Conservation (phyloP, 2,329 filamentous ascomycete species). For the Alternaria brassicicola region DNA sequence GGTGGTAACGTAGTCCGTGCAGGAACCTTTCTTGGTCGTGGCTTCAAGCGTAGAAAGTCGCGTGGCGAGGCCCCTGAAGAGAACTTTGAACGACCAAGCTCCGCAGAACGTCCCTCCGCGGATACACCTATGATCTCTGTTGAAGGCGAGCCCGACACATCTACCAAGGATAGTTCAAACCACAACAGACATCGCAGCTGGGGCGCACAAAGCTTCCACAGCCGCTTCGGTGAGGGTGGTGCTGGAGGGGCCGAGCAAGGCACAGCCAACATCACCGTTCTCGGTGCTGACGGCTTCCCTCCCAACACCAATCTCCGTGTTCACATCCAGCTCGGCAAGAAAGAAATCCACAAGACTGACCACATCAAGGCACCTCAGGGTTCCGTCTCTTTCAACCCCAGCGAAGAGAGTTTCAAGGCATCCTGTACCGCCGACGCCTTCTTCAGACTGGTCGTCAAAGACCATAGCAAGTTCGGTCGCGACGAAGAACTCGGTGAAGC, state of each 20-base stretch:
- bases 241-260: slow-evolving; percentile 67
- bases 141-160: slow-evolving; percentile 27
- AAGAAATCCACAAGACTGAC: slow-evolving; percentile 90
- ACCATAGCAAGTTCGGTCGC: slow-evolving; percentile 82
- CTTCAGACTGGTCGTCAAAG: slow-evolving; percentile 85
- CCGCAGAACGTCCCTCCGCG: slow-evolving; percentile 45
- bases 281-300: slow-evolving; percentile 80
- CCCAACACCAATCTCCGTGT: slow-evolving; percentile 79
- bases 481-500: slow-evolving; percentile 85
- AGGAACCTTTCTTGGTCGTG: slow-evolving; percentile 86
- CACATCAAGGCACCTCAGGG: slow-evolving; percentile 77
- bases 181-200: slow-evolving; percentile 46
- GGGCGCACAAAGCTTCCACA: slow-evolving; percentile 51
- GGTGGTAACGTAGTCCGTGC: slow-evolving; percentile 85
- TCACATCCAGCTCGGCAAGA: slow-evolving; percentile 69
- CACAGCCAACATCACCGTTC: slow-evolving; percentile 77
- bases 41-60: slow-evolving; percentile 75
- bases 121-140: slow-evolving; percentile 43
- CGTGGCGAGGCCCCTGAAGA: slow-evolving; percentile 53
- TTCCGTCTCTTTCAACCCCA: slow-evolving; percentile 53
- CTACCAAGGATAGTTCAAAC: slow-evolving; percentile 18
- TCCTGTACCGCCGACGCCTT: slow-evolving; percentile 79
- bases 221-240: slow-evolving; percentile 42
- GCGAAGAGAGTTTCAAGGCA: slow-evolving; percentile 75
- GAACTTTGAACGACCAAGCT: slow-evolving; percentile 51